These are phyloP conservation scores for Aspergillus sergii DNA, from an alignment of 2,329 filamentous ascomycete genomes.

Conservation along the genomic window DNA sequence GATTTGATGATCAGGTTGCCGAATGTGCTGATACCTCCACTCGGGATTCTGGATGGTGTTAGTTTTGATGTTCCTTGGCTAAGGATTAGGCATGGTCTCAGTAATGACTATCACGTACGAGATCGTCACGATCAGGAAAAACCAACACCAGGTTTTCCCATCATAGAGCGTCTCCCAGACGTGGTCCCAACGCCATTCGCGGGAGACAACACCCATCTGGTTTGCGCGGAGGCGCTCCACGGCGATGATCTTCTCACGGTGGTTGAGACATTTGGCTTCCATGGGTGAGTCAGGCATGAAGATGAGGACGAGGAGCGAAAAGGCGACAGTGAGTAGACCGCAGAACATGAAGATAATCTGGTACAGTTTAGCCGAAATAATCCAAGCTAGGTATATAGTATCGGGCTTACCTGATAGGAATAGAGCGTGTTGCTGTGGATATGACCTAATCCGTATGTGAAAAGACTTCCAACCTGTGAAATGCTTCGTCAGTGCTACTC, in stretches of 20 bases:
- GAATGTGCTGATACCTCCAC: conserved; percentile 42
- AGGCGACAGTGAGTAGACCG: conserved; percentile 54
- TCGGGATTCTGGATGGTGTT: conserved; percentile 33
- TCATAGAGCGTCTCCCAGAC: conserved; percentile 39
- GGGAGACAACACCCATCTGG: conserved; percentile 57
- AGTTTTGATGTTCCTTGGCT: neutral
- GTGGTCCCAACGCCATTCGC: conserved; percentile 56
- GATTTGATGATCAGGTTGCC: conserved; percentile 46
- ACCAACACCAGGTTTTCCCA: conserved; percentile 41
- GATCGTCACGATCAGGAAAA: conserved; percentile 29
- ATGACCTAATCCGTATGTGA: conserved; percentile 62
- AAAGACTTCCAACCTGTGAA: conserved; percentile 51
- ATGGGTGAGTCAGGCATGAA: conserved; percentile 56
- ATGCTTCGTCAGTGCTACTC: neutral
- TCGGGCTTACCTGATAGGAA: conserved; percentile 27
- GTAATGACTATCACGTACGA: conserved; percentile 17
- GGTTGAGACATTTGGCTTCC: conserved; percentile 52
- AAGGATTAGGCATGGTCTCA: too few species aligned
- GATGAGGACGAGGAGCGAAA: conserved; percentile 49
- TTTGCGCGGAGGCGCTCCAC: conserved; percentile 59
- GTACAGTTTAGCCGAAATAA: neutral
- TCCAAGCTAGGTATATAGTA: neutral
- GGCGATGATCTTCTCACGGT: conserved; percentile 56
- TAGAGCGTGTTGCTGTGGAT: conserved; percentile 52
- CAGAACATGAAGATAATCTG: conserved; percentile 58